phyloP scores from a whole-genome alignment of 1,284 basidiomycete species.

The Anthracocystis setariae region DNA sequence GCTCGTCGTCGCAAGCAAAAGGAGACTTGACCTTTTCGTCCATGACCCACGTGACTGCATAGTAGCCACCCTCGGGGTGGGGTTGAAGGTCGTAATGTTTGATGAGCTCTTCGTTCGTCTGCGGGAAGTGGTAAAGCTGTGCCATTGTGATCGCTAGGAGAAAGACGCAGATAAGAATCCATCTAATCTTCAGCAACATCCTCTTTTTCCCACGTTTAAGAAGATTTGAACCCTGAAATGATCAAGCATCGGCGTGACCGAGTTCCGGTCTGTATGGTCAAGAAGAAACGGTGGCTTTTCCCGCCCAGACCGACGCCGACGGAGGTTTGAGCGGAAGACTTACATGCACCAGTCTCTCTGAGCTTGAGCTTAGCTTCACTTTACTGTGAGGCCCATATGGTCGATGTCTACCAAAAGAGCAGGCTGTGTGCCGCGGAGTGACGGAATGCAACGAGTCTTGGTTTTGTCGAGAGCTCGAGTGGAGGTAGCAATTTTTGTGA shows the following conservation, averaged over 20 bases:
- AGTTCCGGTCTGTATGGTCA: not conserved
- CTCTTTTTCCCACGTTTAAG: not conserved
- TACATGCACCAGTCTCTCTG: no score
- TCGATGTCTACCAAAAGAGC: no score
- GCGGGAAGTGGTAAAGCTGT: slow-evolving; percentile 37
- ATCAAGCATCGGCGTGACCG: not conserved
- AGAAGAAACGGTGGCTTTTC: not conserved
- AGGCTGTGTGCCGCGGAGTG: no score
- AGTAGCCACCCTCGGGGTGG: slow-evolving; percentile 53
- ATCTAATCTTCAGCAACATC: not conserved
- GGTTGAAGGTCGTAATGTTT: slow-evolving; percentile 41
- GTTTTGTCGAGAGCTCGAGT: no score
- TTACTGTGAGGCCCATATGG: no score
- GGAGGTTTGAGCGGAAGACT: no score
- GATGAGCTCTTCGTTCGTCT: slow-evolving; percentile 42
- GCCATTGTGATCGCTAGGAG: slow-evolving; percentile 5
- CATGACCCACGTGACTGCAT: slow-evolving; percentile 35
- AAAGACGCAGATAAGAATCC: not conserved
- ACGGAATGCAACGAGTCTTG: no score
- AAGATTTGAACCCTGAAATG: slow-evolving; percentile 7
- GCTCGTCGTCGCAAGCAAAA: slow-evolving; percentile 31
- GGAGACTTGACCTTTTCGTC: slow-evolving; percentile 35
- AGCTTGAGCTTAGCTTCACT: no score
- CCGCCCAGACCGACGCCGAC: no score
- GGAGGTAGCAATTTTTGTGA: no score